A percentile compares a stretch with the other conserved stretches of the same genome.
These are phyloP conservation scores for Spizellomyces sp. DNA, from an alignment of 192 early-diverging fungal genomes.

Conservation along the genomic window DNA sequence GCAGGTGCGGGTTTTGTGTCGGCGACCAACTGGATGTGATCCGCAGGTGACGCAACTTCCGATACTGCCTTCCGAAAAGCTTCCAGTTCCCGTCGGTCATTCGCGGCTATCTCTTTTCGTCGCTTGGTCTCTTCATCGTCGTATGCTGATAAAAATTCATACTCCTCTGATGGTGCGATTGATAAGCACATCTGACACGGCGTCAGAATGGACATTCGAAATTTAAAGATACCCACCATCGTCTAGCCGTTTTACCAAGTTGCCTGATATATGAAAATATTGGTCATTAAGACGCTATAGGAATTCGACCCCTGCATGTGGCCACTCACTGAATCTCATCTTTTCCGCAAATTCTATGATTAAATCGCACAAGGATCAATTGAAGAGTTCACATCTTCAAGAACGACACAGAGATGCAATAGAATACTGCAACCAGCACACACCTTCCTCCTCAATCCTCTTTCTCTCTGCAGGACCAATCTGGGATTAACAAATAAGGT, in stretches of 20 bases:
- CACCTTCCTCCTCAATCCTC: slow-evolving; percentile 26
- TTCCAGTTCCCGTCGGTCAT: slow-evolving; percentile 20
- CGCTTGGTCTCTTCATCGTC: slow-evolving; percentile 14
- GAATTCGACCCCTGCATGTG: neutral
- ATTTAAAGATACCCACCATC: slow-evolving; percentile 12
- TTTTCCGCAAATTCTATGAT: slow-evolving; percentile 26
- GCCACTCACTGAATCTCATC: slow-evolving; percentile 16
- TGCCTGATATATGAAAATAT: neutral
- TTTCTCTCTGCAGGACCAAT: slow-evolving; percentile 13
- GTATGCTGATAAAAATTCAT: slow-evolving; percentile 14
- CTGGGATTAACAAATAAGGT: neutral
- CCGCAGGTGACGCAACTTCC: neutral
- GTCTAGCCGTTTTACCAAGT: slow-evolving; percentile 22
- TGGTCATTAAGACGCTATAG: too few relatives aligned
- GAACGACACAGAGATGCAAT: neutral
- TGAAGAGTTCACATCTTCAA: neutral
- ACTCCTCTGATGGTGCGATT: slow-evolving; percentile 16
- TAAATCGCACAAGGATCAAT: neutral
- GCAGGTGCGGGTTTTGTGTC: neutral
- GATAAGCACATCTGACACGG: neutral
- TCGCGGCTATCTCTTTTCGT: slow-evolving; percentile 12
- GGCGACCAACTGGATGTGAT: too few relatives aligned
- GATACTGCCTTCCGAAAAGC: slow-evolving; percentile 26
- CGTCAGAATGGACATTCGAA: too few relatives aligned
- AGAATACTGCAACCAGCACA: neutral